phyloP scores from a whole-genome alignment of 352 stramenopile genomes.

The Achlya hypogyna region DNA sequence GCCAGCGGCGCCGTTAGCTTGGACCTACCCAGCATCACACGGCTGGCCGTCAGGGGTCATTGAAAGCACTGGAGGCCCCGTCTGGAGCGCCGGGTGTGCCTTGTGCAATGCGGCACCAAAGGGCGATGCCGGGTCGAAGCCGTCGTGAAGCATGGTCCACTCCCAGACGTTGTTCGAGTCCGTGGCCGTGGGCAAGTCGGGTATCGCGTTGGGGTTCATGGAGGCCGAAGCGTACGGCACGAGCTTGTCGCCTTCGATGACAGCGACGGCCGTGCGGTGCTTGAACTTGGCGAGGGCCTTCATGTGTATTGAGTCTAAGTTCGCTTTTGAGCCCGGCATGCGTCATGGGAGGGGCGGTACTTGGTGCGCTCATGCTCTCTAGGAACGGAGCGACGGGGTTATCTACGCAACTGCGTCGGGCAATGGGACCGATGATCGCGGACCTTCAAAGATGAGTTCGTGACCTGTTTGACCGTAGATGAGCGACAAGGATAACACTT shows the following conservation, averaged over 20 bases:
- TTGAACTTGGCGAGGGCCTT: not conserved
- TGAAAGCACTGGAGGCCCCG: constrained; percentile 24
- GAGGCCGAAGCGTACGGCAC: constrained; percentile 64
- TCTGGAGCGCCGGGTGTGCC: constrained; percentile 24
- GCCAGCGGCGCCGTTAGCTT: constrained; percentile 45
- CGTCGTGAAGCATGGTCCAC: constrained; percentile 63
- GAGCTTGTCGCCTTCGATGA: constrained; percentile 66
- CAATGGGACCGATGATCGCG: not conserved
- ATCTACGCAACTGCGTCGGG: not conserved
- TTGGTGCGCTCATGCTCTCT: not conserved
- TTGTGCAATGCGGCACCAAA: not conserved
- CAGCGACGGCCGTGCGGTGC: constrained; percentile 30
- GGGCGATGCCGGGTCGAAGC: constrained; percentile 27
- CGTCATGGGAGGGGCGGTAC: not conserved
- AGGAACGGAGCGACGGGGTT: not conserved
- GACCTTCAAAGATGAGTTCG: constrained; percentile 4
- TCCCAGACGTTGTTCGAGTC: constrained; percentile 50
- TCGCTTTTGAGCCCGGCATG: not conserved
- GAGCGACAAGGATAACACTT: not conserved
- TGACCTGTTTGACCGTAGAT: constrained; percentile 10
- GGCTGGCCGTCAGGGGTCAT: not conserved
- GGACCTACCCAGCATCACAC: constrained; percentile 9
- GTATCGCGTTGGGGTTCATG: constrained; percentile 65
- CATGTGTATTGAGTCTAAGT: not conserved
- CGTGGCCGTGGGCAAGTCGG: constrained; percentile 34